phyloP scores from a whole-genome alignment of 306 rosid genomes.

The Dalbergia cultrata region DNA sequence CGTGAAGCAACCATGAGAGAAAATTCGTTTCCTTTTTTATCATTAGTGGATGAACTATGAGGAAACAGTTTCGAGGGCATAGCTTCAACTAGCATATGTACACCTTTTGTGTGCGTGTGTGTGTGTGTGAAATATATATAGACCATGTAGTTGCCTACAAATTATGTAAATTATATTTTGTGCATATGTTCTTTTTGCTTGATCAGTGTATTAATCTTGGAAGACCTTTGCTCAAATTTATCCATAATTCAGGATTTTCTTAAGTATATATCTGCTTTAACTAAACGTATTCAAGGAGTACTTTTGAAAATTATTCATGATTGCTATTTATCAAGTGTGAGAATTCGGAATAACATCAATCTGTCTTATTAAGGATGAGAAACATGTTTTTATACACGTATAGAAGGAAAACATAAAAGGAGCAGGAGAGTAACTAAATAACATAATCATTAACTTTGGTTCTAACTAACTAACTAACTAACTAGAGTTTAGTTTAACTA shows the following conservation, averaged over 20 bases:
- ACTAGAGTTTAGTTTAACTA: too few relatives aligned
- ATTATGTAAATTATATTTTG: background rate
- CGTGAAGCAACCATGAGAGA: slow-evolving; percentile 62
- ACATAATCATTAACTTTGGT: too few relatives aligned
- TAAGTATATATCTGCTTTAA: background rate
- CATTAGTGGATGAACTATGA: background rate
- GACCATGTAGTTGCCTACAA: background rate
- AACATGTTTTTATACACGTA: too few relatives aligned
- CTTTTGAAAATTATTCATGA: background rate
- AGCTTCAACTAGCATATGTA: background rate
- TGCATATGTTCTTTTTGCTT: background rate
- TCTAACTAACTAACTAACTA: too few relatives aligned
- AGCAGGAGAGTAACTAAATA: too few relatives aligned
- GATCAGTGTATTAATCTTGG: background rate
- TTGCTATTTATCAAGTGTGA: too few relatives aligned
- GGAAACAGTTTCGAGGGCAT: background rate
- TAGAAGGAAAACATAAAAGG: too few relatives aligned
- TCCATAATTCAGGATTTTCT: background rate
- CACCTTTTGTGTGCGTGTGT: too few relatives aligned
- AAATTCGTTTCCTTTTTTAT: slow-evolving; percentile 2
- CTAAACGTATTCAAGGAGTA: background rate
- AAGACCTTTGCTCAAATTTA: background rate
- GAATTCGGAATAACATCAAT: too few relatives aligned
- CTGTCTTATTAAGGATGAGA: too few relatives aligned
- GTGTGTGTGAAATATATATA: background rate